Evolutionary conservation across 2,329 filamentous ascomycete species (phyloP), one percentile per base, ranked within the genome.

Genomic region (Allantophomopsis lycopodina): DNA sequence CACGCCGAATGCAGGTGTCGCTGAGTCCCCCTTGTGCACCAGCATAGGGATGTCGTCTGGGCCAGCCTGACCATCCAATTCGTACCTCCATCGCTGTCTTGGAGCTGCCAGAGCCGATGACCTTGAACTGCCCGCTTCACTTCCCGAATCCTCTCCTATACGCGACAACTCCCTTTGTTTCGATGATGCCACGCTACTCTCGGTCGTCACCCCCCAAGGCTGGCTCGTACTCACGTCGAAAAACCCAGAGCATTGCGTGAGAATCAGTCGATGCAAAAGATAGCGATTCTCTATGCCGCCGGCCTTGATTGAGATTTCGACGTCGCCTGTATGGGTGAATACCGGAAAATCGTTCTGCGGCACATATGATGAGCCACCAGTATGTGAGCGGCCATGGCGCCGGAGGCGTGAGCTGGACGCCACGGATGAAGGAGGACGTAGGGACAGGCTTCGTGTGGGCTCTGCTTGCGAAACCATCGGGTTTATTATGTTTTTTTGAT

Each of bases 311-410:
- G 89, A 55, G 46, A 96, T 87, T 61, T 96, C 89, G 53, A 95
- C 86, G 60, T 96, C 88, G 54, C 89, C 89, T 31, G 83, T 89
- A 51, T 88, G 80, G 37, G 78, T 79, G 60, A 95, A 96, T 55
- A 93, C 65, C 16, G 89, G 89, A 51, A 95, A 96, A 57, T 95
- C 88, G 57, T 95, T 95, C 55, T 83, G 82, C 33, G 83, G 73
- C 17, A 76, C 63, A 53, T 80, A 78, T 14, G 75, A 72, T 28
- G 69, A 65, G 44, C 79, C 79, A 42, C 85, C 85, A 51, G 81
- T 76, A 55, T 91, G 83, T 36, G 85, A 91, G 46, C 85, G 80
- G 56, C 82, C 80, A 53, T 87, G 83, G 50, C 85, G 78, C 59
- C 83, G 82, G 52, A 68, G 68, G 45, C 77, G 69, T 36, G 50